Conservation (phyloP, 2,329 filamentous ascomycete genomes). For the Tolypocladium ovalisporum region DNA sequence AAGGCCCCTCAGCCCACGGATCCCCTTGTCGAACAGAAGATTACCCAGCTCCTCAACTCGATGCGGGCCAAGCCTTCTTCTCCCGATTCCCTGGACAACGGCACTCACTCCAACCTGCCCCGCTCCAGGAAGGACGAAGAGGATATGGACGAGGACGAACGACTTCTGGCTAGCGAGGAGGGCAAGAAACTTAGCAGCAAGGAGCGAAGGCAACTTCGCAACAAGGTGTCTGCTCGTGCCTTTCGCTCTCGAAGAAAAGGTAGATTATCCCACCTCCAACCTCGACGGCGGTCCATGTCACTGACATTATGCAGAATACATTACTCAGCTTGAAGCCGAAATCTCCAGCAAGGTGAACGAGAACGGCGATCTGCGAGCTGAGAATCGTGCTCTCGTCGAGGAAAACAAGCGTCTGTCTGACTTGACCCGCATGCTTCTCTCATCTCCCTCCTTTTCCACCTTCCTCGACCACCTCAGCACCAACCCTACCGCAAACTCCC, state of each 20-base stretch:
- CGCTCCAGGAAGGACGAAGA: constrained; percentile 87
- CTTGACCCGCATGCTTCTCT: constrained; percentile 70
- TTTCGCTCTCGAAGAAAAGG: constrained; percentile 98
- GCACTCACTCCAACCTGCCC: constrained; percentile 55
- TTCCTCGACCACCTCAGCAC: constrained; percentile 62
- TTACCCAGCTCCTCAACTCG: constrained; percentile 82
- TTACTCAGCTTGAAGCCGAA: constrained; percentile 84
- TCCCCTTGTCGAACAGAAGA: constrained; percentile 79
- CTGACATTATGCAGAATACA: constrained; percentile 63
- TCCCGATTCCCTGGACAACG: constrained; percentile 29
- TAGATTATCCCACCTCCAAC: constrained; percentile 33
- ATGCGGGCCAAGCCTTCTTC: constrained; percentile 67
- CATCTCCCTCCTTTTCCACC: constrained; percentile 71
- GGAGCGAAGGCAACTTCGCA: constrained; percentile 90
- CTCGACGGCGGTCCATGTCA: not conserved
- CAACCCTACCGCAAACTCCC: constrained; percentile 38
- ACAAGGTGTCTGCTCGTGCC: constrained; percentile 95
- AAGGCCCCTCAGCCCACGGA: constrained; percentile 47
- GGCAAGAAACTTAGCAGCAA: constrained; percentile 99
- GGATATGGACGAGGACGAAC: constrained; percentile 97
- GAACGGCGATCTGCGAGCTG: constrained; percentile 64
- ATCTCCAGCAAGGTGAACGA: constrained; percentile 77
- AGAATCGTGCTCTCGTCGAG: constrained; percentile 73
- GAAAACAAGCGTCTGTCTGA: constrained; percentile 76
- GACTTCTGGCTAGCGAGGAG: constrained; percentile 87